Evolutionary conservation across 2,329 filamentous ascomycete species (phyloP).

Genomic region (Penicillium hordei): DNA sequence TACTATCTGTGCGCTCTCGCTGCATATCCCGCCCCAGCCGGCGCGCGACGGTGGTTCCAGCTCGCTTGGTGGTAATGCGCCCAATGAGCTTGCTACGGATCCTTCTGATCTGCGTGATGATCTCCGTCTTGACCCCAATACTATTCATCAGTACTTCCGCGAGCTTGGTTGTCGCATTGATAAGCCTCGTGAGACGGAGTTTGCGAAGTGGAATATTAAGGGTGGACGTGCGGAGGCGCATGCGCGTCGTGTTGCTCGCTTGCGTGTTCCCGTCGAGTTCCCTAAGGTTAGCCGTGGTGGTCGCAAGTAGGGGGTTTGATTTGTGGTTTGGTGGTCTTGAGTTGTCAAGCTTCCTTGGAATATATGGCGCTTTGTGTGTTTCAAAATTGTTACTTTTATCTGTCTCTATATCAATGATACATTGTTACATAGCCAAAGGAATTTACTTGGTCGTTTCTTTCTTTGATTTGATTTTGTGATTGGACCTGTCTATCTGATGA

Average conservation of each 20-base stretch:
- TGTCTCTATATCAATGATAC: slow-evolving; percentile 11
- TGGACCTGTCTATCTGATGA: background rate
- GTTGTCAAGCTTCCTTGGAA: background rate
- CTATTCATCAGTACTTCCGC: slow-evolving; percentile 44
- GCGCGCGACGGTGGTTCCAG: slow-evolving; percentile 38
- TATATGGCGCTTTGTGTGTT: slow-evolving; percentile 11
- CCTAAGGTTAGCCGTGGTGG: slow-evolving; percentile 60
- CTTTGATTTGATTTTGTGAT: background rate
- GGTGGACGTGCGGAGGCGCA: slow-evolving; percentile 61
- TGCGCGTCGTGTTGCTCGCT: slow-evolving; percentile 59
- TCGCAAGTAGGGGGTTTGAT: slow-evolving; percentile 24
- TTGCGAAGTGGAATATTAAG: slow-evolving; percentile 48
- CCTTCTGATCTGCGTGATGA: slow-evolving; percentile 48
- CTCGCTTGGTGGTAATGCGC: slow-evolving; percentile 36
- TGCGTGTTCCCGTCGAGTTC: slow-evolving; percentile 78
- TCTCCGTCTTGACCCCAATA: slow-evolving; percentile 40
- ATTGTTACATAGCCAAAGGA: slow-evolving; percentile 14
- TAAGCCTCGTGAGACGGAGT: slow-evolving; percentile 43
- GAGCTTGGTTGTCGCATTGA: slow-evolving; percentile 49
- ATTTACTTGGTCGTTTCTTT: background rate
- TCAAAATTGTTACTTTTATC: slow-evolving; percentile 9
- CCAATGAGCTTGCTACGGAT: slow-evolving; percentile 45
- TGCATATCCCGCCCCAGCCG: slow-evolving; percentile 47
- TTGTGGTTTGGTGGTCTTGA: slow-evolving; percentile 7
- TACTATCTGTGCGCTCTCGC: slow-evolving; percentile 47